These are phyloP conservation scores for Fimicolochytrium jonesii DNA, from an alignment of 192 early-diverging fungal genomes.

Conservation along the genomic window DNA sequence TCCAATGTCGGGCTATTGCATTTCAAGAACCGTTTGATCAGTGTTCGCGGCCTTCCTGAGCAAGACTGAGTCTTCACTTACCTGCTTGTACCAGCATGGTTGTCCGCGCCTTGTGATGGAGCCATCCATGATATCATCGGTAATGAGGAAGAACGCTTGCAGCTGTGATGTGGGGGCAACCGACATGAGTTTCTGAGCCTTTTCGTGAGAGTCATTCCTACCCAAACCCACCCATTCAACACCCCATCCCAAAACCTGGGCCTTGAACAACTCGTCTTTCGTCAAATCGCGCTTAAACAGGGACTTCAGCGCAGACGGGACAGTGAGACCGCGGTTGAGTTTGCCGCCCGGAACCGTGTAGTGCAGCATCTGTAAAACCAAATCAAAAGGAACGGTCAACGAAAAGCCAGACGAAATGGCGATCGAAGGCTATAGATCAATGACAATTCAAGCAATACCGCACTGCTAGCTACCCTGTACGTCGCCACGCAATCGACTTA, in stretches of 20 bases:
- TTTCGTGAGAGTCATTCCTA: not conserved
- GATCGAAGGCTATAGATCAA: not conserved
- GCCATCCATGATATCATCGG: slow-evolving; percentile 98
- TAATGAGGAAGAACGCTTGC: slow-evolving; percentile 97
- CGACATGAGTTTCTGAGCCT: not conserved
- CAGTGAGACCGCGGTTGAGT: slow-evolving; percentile 97
- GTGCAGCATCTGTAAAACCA: slow-evolving; percentile 47
- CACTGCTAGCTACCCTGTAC: not conserved
- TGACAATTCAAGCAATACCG: not conserved
- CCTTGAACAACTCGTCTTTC: slow-evolving; percentile 76
- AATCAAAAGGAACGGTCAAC: not conserved
- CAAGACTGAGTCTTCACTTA: too few relatives aligned
- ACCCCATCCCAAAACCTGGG: slow-evolving; percentile 90
- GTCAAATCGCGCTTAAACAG: slow-evolving; percentile 72
- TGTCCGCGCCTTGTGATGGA: slow-evolving; percentile 94
- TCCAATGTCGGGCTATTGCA: slow-evolving; percentile 75
- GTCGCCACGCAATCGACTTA: not conserved
- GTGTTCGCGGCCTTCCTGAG: too few relatives aligned
- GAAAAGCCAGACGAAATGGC: not conserved
- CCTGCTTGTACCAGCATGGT: slow-evolving; percentile 91
- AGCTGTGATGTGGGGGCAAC: slow-evolving; percentile 50
- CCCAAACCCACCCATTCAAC: slow-evolving; percentile 85
- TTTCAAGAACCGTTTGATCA: too few relatives aligned
- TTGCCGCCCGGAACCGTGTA: slow-evolving; percentile 76
- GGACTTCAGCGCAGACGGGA: slow-evolving; percentile 82